phyloP scores from a whole-genome alignment of 2,329 filamentous ascomycete species.

The Penicillium crustosum region DNA sequence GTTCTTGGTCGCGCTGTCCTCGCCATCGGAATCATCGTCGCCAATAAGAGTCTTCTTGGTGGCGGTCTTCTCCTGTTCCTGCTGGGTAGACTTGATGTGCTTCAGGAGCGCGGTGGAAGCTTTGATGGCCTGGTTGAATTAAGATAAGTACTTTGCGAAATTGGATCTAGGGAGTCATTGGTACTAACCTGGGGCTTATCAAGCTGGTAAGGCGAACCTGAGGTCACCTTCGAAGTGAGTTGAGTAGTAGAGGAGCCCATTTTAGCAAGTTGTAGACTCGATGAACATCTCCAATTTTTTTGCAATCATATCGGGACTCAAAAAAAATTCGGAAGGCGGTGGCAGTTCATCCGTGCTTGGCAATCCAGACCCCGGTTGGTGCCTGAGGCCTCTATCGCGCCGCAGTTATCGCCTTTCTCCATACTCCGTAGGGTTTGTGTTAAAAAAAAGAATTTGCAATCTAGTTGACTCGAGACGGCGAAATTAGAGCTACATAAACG shows the following conservation, averaged over 20 bases:
- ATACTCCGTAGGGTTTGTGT: background rate
- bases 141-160: slow-evolving; percentile 19
- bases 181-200: slow-evolving; percentile 47
- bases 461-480: too few species aligned
- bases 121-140: slow-evolving; percentile 51
- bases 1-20: slow-evolving; percentile 46
- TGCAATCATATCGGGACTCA: slow-evolving; percentile 30
- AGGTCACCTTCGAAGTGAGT: slow-evolving; percentile 43
- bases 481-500: too few species aligned
- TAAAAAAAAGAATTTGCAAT: too few species aligned
- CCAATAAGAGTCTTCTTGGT: slow-evolving; percentile 57
- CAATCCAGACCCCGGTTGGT: slow-evolving; percentile 16
- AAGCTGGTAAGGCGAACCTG: slow-evolving; percentile 50
- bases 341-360: slow-evolving; percentile 34
- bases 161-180: background rate
- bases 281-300: slow-evolving; percentile 28
- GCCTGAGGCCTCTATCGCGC: slow-evolving; percentile 18
- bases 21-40: slow-evolving; percentile 47
- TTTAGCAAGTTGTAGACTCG: slow-evolving; percentile 28
- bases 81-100: slow-evolving; percentile 54
- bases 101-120: slow-evolving; percentile 60
- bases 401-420: background rate
- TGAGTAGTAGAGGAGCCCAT: slow-evolving; percentile 43
- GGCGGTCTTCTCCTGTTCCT: slow-evolving; percentile 49
- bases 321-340: slow-evolving; percentile 45